Percentiles rank a stretch among this genome's conserved stretches.
These are phyloP conservation scores for Microbotryomycetes sp. DNA, from an alignment of 1,284 basidiomycete species.

Conservation along the genomic window DNA sequence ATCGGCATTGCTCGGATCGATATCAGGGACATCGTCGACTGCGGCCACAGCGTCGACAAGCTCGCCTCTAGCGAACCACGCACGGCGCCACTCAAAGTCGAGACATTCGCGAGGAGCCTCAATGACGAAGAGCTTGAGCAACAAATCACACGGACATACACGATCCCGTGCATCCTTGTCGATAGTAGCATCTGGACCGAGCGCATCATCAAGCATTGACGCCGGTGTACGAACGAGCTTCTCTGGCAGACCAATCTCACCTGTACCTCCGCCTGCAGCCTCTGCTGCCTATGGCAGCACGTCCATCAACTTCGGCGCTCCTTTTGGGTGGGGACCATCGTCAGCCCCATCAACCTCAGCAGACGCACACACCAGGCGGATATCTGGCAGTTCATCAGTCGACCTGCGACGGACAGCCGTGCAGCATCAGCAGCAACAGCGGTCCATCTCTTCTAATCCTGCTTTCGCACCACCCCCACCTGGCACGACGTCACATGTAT, in stretches of 20 bases:
- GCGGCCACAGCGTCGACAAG: background rate
- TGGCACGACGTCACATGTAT: background rate
- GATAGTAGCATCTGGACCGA: constrained; percentile 4
- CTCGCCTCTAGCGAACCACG: constrained; percentile 5
- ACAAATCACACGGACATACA: constrained; percentile 27
- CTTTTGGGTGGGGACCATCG: background rate
- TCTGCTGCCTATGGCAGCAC: background rate
- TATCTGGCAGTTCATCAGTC: background rate
- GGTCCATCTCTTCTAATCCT: constrained; percentile 3
- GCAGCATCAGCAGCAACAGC: too few relatives aligned
- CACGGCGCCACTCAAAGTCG: constrained; percentile 12
- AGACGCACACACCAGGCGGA: background rate
- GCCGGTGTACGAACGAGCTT: background rate
- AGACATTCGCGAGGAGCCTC: constrained; percentile 20
- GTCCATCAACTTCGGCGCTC: background rate
- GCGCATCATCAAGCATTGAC: background rate
- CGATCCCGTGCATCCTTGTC: constrained; percentile 29
- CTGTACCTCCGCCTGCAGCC: background rate
- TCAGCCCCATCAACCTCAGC: background rate
- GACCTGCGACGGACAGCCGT: background rate
- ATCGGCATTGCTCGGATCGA: constrained; percentile 12
- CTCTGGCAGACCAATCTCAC: background rate
- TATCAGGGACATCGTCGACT: background rate
- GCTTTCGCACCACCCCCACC: constrained; percentile 10
- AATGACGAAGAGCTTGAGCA: constrained; percentile 9